Conservation (phyloP, 176 grass and related monocot species). For the Rhynchospora tenuis region DNA sequence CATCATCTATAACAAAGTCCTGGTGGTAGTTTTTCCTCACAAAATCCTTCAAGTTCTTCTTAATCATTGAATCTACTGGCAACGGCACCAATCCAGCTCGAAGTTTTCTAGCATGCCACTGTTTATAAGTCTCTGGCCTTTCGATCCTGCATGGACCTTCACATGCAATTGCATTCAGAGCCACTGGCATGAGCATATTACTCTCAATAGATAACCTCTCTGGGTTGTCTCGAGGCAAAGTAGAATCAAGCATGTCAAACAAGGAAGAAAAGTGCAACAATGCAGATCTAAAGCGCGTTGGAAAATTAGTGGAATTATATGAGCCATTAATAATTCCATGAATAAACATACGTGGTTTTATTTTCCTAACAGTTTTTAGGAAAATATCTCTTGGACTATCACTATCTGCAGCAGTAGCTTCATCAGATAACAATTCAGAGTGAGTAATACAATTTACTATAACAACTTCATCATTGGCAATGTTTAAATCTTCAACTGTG, state of each 20-base stretch:
- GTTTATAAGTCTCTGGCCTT: slow-evolving; percentile 44
- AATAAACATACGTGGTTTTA: slow-evolving; percentile 51
- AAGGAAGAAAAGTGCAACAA: slow-evolving; percentile 32
- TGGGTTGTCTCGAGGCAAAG: slow-evolving; percentile 18
- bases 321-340: slow-evolving; percentile 38
- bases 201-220: slow-evolving; percentile 27
- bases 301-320: slow-evolving; percentile 42
- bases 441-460: slow-evolving; percentile 44
- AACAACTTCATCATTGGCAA: slow-evolving; percentile 47
- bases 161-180: slow-evolving; percentile 32
- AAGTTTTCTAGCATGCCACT: slow-evolving; percentile 33
- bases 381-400: slow-evolving; percentile 53
- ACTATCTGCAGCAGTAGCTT: slow-evolving; percentile 34
- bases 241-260: slow-evolving; percentile 40
- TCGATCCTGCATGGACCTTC: slow-evolving; percentile 35
- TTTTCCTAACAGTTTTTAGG: slow-evolving; percentile 39
- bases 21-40: slow-evolving; percentile 19
- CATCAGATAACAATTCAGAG: slow-evolving; percentile 43
- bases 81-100: slow-evolving; percentile 32
- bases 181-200: slow-evolving; percentile 10
- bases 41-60: slow-evolving; percentile 30
- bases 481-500: slow-evolving; percentile 39
- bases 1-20: slow-evolving; percentile 36
- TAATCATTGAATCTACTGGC: slow-evolving; percentile 22
- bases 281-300: slow-evolving; percentile 28